A percentile compares a stretch with the other conserved stretches of the same genome.
These are phyloP conservation scores for Vaccinium darrowii DNA, from an alignment of 148 eudicot genomes.

Conservation along the genomic window DNA sequence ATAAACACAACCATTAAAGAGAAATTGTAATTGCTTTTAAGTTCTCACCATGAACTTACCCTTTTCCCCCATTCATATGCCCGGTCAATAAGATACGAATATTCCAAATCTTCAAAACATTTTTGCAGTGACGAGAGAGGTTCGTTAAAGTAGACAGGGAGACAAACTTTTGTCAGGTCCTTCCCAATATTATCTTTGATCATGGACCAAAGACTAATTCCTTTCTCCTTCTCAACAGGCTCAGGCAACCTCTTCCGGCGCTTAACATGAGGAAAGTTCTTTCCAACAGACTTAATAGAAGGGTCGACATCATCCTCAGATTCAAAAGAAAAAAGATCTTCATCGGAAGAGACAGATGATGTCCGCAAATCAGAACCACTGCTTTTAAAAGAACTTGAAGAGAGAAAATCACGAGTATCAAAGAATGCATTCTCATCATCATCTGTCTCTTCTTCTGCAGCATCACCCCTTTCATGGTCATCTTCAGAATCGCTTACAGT, in stretches of 20 bases:
- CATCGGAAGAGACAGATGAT: constrained; percentile 30
- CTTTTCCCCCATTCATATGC: constrained; percentile 36
- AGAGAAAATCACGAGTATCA: constrained; percentile 32
- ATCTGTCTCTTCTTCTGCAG: constrained; percentile 27
- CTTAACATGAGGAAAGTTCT: constrained; percentile 22
- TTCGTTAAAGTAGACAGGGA: constrained; percentile 39
- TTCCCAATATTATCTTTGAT: constrained; percentile 39
- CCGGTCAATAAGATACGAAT: constrained; percentile 32
- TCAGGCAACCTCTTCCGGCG: constrained; percentile 34
- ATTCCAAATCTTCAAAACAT: constrained; percentile 34
- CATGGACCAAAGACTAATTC: constrained; percentile 36
- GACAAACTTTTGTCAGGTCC: constrained; percentile 36
- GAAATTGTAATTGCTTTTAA: background rate
- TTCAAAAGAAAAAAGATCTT: constrained; percentile 20
- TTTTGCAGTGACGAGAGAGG: constrained; percentile 35
- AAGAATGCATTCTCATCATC: constrained; percentile 28
- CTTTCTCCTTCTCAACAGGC: constrained; percentile 32
- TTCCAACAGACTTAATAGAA: constrained; percentile 15
- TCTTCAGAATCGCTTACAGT: constrained; percentile 21
- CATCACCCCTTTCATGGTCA: constrained; percentile 17
- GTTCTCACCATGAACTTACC: constrained; percentile 17
- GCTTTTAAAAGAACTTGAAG: constrained; percentile 26
- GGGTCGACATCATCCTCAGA: constrained; percentile 20
- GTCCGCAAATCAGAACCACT: constrained; percentile 24
- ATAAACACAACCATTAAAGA: background rate